Evolutionary conservation across 2,329 filamentous ascomycete species (phyloP), one percentile per base, ranked within the genome.

Genomic region (Aspergillus brasiliensis): DNA sequence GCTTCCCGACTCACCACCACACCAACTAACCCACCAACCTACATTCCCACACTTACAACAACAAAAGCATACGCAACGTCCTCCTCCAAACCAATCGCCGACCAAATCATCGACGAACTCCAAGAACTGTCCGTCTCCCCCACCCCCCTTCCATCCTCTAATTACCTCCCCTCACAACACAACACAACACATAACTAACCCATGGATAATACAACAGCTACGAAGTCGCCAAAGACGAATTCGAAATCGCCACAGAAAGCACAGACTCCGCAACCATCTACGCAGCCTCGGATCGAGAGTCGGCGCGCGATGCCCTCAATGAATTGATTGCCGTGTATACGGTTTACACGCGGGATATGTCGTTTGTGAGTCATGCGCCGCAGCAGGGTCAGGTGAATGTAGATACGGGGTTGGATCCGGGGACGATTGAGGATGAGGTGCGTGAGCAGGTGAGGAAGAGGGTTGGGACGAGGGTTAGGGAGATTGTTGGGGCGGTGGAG

Each of bases 231-330:
- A 75, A 76, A 60, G 80, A 82, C 64, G 80, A 82, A 66, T 80
- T 82, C 58, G 80, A 82, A 69, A 82, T 82, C 62, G 80, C 80
- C 3, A 75, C 75, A 0, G 80, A 82, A 57, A 80, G 78, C 62
- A 81, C 80, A 1, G 75, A 80, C 42, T 71, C 70, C 28, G 69
- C 75, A 1, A 78, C 79, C 2, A 77, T 80, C 57, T 82, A 81
- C 67, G 80, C 79, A 1, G 74, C 74, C 10, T 79, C 75, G 0
- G 80, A 82, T 63, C 74, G 80, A 3, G 75, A 75, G 37, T 77
- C 79, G 3, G 78, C 80, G 3, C 77, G 79, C 28, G 78, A 81
- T 57, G 79, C 80, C 5, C 66, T 81, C 51, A 71, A 80, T 55
- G 74, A 77, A 58, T 66, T 78, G 10, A 56, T 71, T 5, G 61